Evolutionary conservation across 352 stramenopile species (phyloP), one percentile per base, ranked within the genome.

Genomic region (Blastocystis sp.): DNA sequence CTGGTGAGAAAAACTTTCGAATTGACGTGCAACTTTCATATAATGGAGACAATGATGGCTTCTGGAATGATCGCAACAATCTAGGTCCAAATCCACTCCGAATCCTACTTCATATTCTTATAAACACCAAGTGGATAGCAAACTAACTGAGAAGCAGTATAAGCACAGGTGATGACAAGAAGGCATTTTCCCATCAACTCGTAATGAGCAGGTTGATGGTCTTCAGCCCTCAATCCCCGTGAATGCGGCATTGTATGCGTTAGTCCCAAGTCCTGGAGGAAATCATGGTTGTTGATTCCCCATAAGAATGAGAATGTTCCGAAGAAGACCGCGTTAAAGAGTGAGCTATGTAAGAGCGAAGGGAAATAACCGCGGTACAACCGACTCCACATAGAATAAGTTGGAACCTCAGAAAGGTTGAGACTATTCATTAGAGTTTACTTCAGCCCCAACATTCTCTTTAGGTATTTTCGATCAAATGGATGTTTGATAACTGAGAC

Each of bases 251-350:
- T 21, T 5, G 16, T 52, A 12, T 24, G 24, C 9, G 24, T 27
- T 21, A 80, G 27, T 27, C 69, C 69, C 43, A 39, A 37, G 7
- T 63, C 27, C 2, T 52, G 69, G 12, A 54, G 12, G 27, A 63
- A 80, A 27, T 24, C 32, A 5, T 7, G 6, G 37, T 80, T 80
- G 16, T 61, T 80, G 0, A 24, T 6, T 21, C 39, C 11, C 69
- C 69, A 80, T 21, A 80, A 61, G 24, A 63, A 61, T 14, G 42
- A 32, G 51, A 80, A 80, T 16, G 35, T 32, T 7, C 69, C 69
- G 9, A 80, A 80, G 43, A 80, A 80, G 35, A 80, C 7, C 7
- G 69, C 69, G 24, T 80, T 80, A n/a, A 80, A 63, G 7, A 80
- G 51, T 5, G 43, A n/a, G 6, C 19, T 12, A 35, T 80, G 69